Percentiles rank a stretch among this genome's conserved stretches.
Evolutionary conservation across 805 yeast genomes (phyloP).

Genomic region (Helenozyma baotianmanensis): DNA sequence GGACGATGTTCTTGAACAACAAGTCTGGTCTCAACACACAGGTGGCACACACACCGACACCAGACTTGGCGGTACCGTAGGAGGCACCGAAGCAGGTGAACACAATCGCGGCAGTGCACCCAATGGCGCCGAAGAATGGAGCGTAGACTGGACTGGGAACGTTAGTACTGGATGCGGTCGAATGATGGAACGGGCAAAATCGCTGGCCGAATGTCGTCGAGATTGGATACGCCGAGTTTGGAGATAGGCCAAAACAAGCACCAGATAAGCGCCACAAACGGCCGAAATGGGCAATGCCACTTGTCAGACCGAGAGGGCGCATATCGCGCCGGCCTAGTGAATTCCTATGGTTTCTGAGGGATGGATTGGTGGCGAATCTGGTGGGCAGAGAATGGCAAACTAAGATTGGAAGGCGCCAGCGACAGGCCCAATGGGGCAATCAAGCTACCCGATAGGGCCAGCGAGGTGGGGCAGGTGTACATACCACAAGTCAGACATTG

Average conservation of each 20-base stretch:
- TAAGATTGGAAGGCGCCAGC: no score
- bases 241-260: not conserved
- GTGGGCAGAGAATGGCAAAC: no score
- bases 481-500: slow-evolving; percentile 75
- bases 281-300: no score
- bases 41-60: slow-evolving; percentile 99
- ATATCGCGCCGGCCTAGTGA: no score
- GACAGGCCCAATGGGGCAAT: no score
- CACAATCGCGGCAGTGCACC: slow-evolving; percentile 98
- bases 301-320: no score
- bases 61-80: slow-evolving; percentile 98
- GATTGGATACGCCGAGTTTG: not conserved
- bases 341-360: no score
- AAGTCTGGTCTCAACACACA: slow-evolving; percentile 97
- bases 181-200: not conserved
- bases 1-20: slow-evolving; percentile 88
- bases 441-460: no score
- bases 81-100: slow-evolving; percentile 99
- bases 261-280: not conserved
- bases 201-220: not conserved
- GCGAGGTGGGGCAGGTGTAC: slow-evolving; percentile 33
- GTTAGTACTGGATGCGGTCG: slow-evolving; percentile 9
- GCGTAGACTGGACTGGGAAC: slow-evolving; percentile 27
- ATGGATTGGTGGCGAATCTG: no score
- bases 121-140: slow-evolving; percentile 98